Base-by-base conservation (phyloP, 208 protist species). In the Acanthamoeba quina region DNA sequence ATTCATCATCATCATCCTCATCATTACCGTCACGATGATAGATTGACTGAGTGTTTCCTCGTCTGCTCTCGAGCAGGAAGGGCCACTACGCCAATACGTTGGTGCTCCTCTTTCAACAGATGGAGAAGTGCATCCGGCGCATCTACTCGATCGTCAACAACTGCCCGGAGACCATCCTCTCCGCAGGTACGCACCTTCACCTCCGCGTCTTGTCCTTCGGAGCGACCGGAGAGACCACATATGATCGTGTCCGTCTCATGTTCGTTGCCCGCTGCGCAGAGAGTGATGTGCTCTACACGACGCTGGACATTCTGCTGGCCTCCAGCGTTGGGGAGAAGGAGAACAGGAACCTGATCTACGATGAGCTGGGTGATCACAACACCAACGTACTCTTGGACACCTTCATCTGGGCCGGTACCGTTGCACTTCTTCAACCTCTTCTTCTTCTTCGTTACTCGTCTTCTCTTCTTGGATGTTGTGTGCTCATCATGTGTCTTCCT, bases 321-420 rank as follows among this genome's bases (percentile, higher is more conserved):
- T 31, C 78, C 49, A 86, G 34, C 78, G 49, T 86, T 15, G 78
- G 34, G 10, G 34, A 47, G 11, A 83, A 86, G 19, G 78, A 86
- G 52, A 86, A 86, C 78, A 54, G 31, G 15, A 86, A 86, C 78
- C 7, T 58, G 41, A n/a, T 86, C 49, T 86, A 64, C 29, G 52
- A 62, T 29, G 78, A 86, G 49, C 49, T 86, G 11, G 49, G 78
- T 24, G 78, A 86, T 21, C 21, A 37, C 78, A 34, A 47, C 10
- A 62, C 34, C 29, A 86, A 86, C 78, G 5, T 62, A 9, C 29
- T 86, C 1, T 44, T 86, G n/a, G 78, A 86, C 26, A 86, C 31
- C 78, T 86, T 86, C 78, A 54, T 86, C n/a, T 86, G 78, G 78
- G 78, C 19, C n/a, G 78, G 78, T 86, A 86, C 78, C 29, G 10